Evolutionary conservation across 1,139 yeast genomes (phyloP).

Genomic region (Schwanniomyces etchellsii): DNA sequence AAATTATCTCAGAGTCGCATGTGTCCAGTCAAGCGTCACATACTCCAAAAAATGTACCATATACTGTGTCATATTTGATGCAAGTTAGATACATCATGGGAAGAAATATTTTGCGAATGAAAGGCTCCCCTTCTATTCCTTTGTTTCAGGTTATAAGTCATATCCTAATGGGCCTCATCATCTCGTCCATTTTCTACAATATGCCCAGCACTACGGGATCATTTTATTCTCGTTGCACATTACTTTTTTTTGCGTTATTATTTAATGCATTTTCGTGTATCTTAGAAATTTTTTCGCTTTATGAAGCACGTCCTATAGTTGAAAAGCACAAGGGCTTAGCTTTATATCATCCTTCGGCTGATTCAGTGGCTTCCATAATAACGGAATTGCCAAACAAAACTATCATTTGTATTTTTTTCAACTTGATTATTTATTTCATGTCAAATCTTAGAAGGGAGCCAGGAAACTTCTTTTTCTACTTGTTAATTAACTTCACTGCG

Average conservation of each 20-base stretch:
- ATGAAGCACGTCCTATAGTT: conserved; percentile 49
- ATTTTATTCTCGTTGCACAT: conserved; percentile 64
- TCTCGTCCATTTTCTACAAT: conserved; percentile 74
- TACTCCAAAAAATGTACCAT: conserved; percentile 51
- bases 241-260: conserved; percentile 70
- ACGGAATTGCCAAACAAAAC: conserved; percentile 66
- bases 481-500: conserved; percentile 46
- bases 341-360: conserved; percentile 72
- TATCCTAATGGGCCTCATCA: conserved; percentile 64
- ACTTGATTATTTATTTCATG: conserved; percentile 61
- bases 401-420: conserved; percentile 50
- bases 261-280: conserved; percentile 53
- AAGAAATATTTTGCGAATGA: conserved; percentile 59
- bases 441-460: conserved; percentile 59
- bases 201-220: conserved; percentile 35
- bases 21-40: conserved; percentile 53
- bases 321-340: conserved; percentile 78
- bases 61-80: conserved; percentile 58
- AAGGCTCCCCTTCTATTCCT: conserved; percentile 64
- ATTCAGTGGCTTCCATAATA: conserved; percentile 63
- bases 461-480: conserved; percentile 66
- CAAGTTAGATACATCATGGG: conserved; percentile 57
- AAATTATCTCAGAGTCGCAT: conserved; percentile 44
- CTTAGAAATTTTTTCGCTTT: conserved; percentile 67
- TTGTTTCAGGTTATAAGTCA: conserved; percentile 57